Percentiles rank a stretch among this genome's conserved stretches.
These are phyloP conservation scores for Oleoguttula mirabilis DNA, from an alignment of 495 filamentous ascomycete genomes.

Conservation along the genomic window DNA sequence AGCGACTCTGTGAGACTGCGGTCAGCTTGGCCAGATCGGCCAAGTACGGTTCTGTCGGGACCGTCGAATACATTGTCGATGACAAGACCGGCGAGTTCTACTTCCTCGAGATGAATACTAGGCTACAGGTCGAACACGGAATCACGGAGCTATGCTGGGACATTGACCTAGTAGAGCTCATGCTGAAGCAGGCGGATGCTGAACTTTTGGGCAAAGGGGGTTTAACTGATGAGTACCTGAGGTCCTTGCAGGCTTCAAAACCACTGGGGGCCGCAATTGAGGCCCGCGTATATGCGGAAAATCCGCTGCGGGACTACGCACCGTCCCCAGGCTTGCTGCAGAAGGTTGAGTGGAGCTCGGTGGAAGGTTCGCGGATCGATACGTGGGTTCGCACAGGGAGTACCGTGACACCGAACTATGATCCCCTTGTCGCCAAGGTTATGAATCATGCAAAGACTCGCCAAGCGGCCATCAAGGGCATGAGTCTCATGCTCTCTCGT, in stretches of 20 bases:
- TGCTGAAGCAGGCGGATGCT: conserved; percentile 43
- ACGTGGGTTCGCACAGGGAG: conserved; percentile 50
- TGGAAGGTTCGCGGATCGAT: conserved; percentile 41
- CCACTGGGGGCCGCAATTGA: conserved; percentile 45
- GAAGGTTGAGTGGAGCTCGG: conserved; percentile 39
- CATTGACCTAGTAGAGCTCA: conserved; percentile 46
- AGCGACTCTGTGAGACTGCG: conserved; percentile 40
- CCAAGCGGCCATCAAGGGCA: conserved; percentile 33
- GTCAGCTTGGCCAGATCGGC: conserved; percentile 39
- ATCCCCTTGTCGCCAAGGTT: conserved; percentile 52
- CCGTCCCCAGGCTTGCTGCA: conserved; percentile 48
- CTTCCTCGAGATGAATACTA: conserved; percentile 59
- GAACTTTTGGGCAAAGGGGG: conserved; percentile 34
- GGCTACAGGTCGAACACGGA: conserved; percentile 56
- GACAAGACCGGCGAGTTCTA: conserved; percentile 46
- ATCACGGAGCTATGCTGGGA: conserved; percentile 50
- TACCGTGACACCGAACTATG: conserved; percentile 43
- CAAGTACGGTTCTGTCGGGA: conserved; percentile 48
- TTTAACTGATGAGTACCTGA: conserved; percentile 26
- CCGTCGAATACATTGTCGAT: conserved; percentile 54
- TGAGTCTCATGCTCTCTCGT: conserved; percentile 32
- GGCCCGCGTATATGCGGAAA: conserved; percentile 50
- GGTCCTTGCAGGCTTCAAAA: conserved; percentile 24
- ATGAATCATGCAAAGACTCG: conserved; percentile 41
- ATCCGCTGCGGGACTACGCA: conserved; percentile 43